A percentile compares a stretch with the other conserved stretches of the same genome.
Evolutionary conservation across 345 rosid genomes (phyloP).

Genomic region (Camelina sativa): DNA sequence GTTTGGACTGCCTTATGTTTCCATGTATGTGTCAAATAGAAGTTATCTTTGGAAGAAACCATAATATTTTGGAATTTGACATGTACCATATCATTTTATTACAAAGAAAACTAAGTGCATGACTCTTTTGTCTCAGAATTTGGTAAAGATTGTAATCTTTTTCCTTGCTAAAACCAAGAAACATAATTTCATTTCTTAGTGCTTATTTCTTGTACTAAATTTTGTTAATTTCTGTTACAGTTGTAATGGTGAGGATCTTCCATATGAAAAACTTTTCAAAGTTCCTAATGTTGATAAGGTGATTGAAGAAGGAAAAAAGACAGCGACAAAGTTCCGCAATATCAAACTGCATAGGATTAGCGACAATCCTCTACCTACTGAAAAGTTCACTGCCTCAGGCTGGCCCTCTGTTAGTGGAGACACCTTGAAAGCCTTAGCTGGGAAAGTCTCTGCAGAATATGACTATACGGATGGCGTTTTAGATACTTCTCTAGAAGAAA

Average conservation of each 20-base stretch:
- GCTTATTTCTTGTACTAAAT: slow-evolving; percentile 17
- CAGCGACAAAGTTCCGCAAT: slow-evolving; percentile 65
- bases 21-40: slow-evolving; percentile 6
- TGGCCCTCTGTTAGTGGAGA: slow-evolving; percentile 88
- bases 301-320: slow-evolving; percentile 88
- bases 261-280: slow-evolving; percentile 58
- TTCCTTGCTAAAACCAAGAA: slow-evolving; percentile 12
- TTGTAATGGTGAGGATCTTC: slow-evolving; percentile 52
- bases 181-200: slow-evolving; percentile 3
- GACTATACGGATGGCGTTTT: slow-evolving; percentile 47
- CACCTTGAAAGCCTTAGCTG: slow-evolving; percentile 76
- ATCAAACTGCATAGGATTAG: slow-evolving; percentile 65
- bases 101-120: slow-evolving; percentile 3
- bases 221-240: slow-evolving; percentile 51
- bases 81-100: not conserved
- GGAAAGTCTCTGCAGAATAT: slow-evolving; percentile 78
- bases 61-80: slow-evolving; percentile 9
- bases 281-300: slow-evolving; percentile 74
- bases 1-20: slow-evolving; percentile 6
- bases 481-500: slow-evolving; percentile 49
- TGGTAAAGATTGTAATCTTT: slow-evolving; percentile 13
- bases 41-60: slow-evolving; percentile 8
- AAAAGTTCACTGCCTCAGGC: slow-evolving; percentile 76
- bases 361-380: slow-evolving; percentile 54
- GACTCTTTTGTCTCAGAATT: slow-evolving; percentile 7